Percentiles rank a stretch among this genome's conserved stretches.
These are phyloP conservation scores for Orbilia javanica DNA, from an alignment of 2,329 filamentous ascomycete species.

Conservation along the genomic window DNA sequence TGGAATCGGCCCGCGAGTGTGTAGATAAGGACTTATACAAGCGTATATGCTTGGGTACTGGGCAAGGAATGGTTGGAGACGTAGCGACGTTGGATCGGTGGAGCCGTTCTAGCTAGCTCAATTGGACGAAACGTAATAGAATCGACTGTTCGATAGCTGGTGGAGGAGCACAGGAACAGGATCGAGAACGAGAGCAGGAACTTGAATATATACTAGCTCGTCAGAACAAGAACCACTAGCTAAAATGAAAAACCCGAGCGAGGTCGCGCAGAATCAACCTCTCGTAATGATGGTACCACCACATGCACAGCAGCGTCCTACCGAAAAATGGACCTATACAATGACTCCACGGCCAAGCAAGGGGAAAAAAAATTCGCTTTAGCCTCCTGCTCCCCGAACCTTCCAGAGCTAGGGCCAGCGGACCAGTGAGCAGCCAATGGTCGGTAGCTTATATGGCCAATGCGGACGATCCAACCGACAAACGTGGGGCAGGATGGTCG, in stretches of 20 bases:
- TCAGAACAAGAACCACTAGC: background rate
- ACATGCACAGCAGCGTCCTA: too few relatives aligned
- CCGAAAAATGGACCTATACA: background rate
- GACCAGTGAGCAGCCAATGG: conserved; percentile 16
- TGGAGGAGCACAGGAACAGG: too few relatives aligned
- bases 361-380: conserved; percentile 30
- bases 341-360: background rate
- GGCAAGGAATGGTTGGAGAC: background rate
- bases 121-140: too few relatives aligned
- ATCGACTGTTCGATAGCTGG: too few relatives aligned
- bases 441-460: conserved; percentile 26
- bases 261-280: conserved; percentile 6
- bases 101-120: background rate
- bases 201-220: too few relatives aligned
- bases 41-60: too few relatives aligned
- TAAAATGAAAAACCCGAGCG: conserved; percentile 13
- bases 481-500: conserved; percentile 43
- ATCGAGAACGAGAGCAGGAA: too few relatives aligned
- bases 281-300: background rate
- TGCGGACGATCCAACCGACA: conserved; percentile 41
- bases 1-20: background rate
- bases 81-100: background rate
- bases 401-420: conserved; percentile 10
- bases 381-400: conserved; percentile 12
- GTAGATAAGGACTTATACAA: too few relatives aligned